These are phyloP conservation scores for Aspergillus clavatus DNA, from an alignment of 2,329 filamentous ascomycete genomes.

Conservation along the genomic window DNA sequence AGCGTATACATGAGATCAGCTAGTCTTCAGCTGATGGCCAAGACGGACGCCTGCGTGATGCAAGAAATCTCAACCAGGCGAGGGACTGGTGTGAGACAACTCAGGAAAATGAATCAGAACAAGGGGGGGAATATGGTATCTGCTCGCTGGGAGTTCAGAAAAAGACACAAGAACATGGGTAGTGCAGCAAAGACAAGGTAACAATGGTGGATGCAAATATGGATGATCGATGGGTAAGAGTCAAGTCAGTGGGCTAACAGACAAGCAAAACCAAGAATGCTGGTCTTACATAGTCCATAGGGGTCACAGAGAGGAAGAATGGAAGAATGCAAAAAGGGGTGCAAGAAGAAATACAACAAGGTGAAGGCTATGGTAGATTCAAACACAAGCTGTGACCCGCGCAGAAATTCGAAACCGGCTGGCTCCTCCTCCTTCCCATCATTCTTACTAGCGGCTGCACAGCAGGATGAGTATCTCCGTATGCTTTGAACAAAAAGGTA, in stretches of 20 bases:
- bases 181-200: slow-evolving; percentile 1
- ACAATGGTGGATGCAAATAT: background rate
- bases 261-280: background rate
- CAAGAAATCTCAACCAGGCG: slow-evolving; percentile 22
- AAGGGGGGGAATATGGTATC: slow-evolving; percentile 16
- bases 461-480: background rate
- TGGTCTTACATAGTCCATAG: background rate
- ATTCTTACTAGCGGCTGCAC: background rate
- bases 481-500: background rate
- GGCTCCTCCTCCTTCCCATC: background rate
- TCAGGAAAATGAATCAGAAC: slow-evolving; percentile 1
- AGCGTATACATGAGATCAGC: slow-evolving; percentile 30
- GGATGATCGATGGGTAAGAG: background rate
- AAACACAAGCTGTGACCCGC: background rate
- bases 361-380: background rate
- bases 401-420: background rate
- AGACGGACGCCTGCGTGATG: slow-evolving; percentile 38
- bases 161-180: slow-evolving; percentile 10
- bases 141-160: slow-evolving; percentile 25
- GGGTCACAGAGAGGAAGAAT: background rate
- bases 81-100: slow-evolving; percentile 7
- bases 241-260: background rate
- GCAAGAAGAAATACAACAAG: background rate
- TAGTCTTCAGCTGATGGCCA: slow-evolving; percentile 28
- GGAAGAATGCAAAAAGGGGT: background rate